A percentile compares a stretch with the other conserved stretches of the same genome.
These are phyloP conservation scores for Colletotrichum theobromicola DNA, from an alignment of 2,329 filamentous ascomycete species.

Conservation along the genomic window DNA sequence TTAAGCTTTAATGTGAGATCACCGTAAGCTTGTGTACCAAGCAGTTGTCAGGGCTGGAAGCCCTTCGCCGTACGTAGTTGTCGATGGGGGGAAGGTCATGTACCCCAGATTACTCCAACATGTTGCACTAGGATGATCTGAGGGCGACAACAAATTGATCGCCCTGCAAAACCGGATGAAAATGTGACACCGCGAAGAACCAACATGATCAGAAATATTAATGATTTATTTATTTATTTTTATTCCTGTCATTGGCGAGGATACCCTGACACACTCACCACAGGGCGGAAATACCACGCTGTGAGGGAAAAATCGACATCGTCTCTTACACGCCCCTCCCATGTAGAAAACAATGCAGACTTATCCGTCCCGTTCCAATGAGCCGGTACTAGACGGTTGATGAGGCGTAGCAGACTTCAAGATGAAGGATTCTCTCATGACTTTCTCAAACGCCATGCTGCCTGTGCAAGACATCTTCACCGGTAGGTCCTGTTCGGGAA, in stretches of 20 bases:
- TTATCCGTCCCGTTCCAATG: not conserved
- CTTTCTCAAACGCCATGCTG: not conserved
- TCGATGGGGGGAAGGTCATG: not conserved
- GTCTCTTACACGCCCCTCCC: not conserved
- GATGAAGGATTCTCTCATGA: not conserved
- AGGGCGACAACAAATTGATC: not conserved
- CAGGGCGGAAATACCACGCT: not conserved
- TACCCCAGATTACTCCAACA: not conserved
- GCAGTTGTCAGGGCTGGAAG: not conserved
- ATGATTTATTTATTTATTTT: not conserved
- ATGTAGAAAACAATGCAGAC: not conserved
- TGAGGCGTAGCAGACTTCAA: not conserved
- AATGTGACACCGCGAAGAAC: not conserved
- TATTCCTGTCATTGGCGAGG: not conserved
- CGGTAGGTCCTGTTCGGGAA: not conserved
- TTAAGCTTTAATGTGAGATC: not conserved
- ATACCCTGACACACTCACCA: not conserved
- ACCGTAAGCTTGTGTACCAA: not conserved
- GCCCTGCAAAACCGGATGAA: not conserved
- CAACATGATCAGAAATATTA: not conserved
- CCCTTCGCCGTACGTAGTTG: not conserved
- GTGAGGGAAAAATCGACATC: not conserved
- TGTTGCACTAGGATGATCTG: not conserved
- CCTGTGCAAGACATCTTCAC: not conserved
- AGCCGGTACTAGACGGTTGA: not conserved